These are phyloP conservation scores for Thelonectria blattea DNA, from an alignment of 2,329 filamentous ascomycete genomes.

Conservation along the genomic window DNA sequence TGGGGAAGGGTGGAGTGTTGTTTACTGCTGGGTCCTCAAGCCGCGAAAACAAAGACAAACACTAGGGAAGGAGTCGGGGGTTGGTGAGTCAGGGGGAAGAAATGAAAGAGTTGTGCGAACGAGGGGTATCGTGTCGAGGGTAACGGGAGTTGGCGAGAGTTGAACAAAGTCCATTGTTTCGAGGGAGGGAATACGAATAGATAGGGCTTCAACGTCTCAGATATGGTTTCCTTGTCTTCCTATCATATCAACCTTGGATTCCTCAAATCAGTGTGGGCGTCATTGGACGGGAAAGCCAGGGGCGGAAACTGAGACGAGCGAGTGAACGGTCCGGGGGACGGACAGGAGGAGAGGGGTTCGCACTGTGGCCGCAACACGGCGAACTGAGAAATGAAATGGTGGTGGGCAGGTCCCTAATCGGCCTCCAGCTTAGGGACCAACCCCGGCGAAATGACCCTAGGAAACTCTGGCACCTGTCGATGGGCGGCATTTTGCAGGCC, in stretches of 20 bases:
- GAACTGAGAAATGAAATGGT: not conserved
- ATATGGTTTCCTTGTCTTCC: too few relatives aligned
- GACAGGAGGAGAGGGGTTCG: too few relatives aligned
- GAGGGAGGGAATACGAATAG: too few relatives aligned
- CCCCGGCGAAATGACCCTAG: not conserved
- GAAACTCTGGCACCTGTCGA: not conserved
- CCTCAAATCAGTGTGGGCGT: too few relatives aligned
- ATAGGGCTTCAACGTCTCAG: too few relatives aligned
- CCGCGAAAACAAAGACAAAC: conserved; percentile 38
- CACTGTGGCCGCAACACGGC: not conserved
- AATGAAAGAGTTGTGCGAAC: not conserved
- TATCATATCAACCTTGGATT: too few relatives aligned
- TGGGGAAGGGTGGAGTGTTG: conserved; percentile 35
- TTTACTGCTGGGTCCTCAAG: conserved; percentile 9
- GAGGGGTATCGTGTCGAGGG: not conserved
- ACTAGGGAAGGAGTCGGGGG: conserved; percentile 18
- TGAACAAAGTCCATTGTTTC: not conserved
- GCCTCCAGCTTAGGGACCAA: not conserved
- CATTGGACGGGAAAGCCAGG: not conserved
- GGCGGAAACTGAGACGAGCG: not conserved
- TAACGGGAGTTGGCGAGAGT: not conserved
- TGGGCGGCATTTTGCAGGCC: not conserved
- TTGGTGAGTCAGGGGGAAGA: not conserved
- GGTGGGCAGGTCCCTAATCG: not conserved
- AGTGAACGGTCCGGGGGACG: not conserved